Evolutionary conservation across 2,329 filamentous ascomycete species (phyloP), one percentile per base, ranked within the genome.

Genomic region (Exophiala xenobiotica): DNA sequence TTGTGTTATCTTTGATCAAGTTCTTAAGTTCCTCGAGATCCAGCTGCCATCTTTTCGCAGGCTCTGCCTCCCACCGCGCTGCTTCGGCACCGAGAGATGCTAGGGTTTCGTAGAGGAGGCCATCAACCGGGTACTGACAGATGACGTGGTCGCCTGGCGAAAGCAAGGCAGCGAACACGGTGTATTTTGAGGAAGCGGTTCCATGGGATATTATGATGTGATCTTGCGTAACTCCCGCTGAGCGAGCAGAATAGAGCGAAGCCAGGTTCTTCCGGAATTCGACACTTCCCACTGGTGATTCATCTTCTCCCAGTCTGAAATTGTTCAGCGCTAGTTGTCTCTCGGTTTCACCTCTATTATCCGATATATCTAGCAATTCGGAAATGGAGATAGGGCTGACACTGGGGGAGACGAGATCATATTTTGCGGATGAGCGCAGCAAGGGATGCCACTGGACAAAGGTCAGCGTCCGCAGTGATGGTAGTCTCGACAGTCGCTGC

Each of bases 61-160:
- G 76, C 42, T 77, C 78, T 6, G 89, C 76, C 64, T 80, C 82
- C 90, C 90, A 95, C 8, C 92, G 67, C 35, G 83, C 83, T 12
- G 95, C 86, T 52, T 88, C 81, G 1, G 88, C 88, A 0, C 90
- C 89, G 4, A 95, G 71, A 29, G 83, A 86, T 59, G 78, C 76
- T 0, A 90, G 88, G 1, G 95, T 80, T 7, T 82, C 75, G 64
- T 92, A 93, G 1, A 95, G 77, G 62, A 93, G 88, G 67, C 93
- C 88, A 63, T 93, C 95, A 1, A 88, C 92, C 9, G 90, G 90
- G 65, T 90, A 88, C 51, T 93, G 87, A 63, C 88, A 93, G 52
- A 95, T 79, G 40, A 92, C 86, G 75, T 95, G 90, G 64, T 95
- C 88, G 1, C 84, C 87, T 0, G 83, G 80, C 0, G 81, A 80